Base-by-base conservation (phyloP, 2,329 filamentous ascomycete species). In the Scedosporium apiospermum region DNA sequence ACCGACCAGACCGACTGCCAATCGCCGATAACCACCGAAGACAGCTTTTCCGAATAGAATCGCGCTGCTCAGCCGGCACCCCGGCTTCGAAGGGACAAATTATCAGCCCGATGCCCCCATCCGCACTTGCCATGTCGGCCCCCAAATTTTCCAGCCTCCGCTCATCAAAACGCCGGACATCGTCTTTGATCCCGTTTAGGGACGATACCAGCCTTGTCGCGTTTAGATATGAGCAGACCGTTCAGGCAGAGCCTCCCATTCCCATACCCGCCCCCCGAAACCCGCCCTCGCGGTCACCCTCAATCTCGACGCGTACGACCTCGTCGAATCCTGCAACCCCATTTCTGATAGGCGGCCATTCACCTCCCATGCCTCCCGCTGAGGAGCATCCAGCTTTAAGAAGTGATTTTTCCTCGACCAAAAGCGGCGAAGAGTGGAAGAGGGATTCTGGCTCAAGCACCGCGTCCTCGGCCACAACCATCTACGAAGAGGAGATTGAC, bases 151-250 rank as follows among this genome's bases (percentile, higher is more conserved):
- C 74, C 63, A 80, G 75, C 66, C 70, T 77, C 69, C 77, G 80
- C 27, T 61, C 21, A 66, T 72, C 75, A 66, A 78, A 71, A 68
- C 72, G 70, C 66, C 72, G 73, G 65, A 71, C 77, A 21, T 66
- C 71, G 63, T 69, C 73, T 65, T 68, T 66, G 66, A 63, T 67
- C 72, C 63, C 75, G 26, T 77, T 82, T 68, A 75, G 78, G 64
- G 79, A 81, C 68, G 81, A 83, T 67, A 73, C 76, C 51, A 74
- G 72, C 66, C 71, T 86, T 67, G 77, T 86, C 64, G 79, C 79
- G 58, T 69, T 87, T 62, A 81, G 82, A 63, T 87, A 88, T 74
- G 85, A 88, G 69, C 80, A 86, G 71, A 84, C 82, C 42, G 74
- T 80, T 60, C 78, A 82, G 67, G 81, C 81, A 58, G 80, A 82